Base-by-base conservation (phyloP, 495 filamentous ascomycete species). In the Delitschia confertaspora region DNA sequence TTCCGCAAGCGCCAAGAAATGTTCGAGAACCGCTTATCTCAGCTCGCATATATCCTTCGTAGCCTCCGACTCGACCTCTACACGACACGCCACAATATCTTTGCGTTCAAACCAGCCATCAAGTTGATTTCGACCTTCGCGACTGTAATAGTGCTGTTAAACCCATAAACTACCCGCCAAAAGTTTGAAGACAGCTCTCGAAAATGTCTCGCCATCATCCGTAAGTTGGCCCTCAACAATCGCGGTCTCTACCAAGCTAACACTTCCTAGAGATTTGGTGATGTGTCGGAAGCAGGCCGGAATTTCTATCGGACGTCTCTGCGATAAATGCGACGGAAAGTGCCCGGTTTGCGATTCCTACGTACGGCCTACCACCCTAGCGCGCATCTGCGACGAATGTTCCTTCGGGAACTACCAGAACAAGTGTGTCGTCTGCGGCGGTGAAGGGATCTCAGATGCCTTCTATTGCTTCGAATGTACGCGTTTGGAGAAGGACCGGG, bases 391-490 rank as follows among this genome's bases (percentile, higher is more conserved):
- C 71, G 91, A 99, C 67, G 91, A 99, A 67, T 99, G 91, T 71
- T 83, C 82, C 58, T 99, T 99, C 64, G 91, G 91, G 57, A 99
- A 99, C 70, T 99, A 96, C 69, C 91, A 96, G 70, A 99, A 99
- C 67, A 99, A 99, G 62, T 99, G 91, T 60, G 86, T 96, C 19
- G 91, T 99, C 18, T 99, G 91, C 64, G 91, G 91, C 66, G 91
- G 91, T 51, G 91, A 99, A 70, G 91, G 91, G 11, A 99, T 99
- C 63, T 89, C 83, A 26, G 91, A 99, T 61, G 91, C 91, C n/a
- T 96, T 99, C 67, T 99, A 99, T 69, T 99, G 91, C 73, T 96
- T 95, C 60, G 93, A 99, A 62, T 99, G 91, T 63, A 99, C 91
- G 36, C 80, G 91, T 10, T 66, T 99, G 1, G 91, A 99, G 64